phyloP scores from a whole-genome alignment of 257 asterid genomes.

The Mitragyna speciosa region DNA sequence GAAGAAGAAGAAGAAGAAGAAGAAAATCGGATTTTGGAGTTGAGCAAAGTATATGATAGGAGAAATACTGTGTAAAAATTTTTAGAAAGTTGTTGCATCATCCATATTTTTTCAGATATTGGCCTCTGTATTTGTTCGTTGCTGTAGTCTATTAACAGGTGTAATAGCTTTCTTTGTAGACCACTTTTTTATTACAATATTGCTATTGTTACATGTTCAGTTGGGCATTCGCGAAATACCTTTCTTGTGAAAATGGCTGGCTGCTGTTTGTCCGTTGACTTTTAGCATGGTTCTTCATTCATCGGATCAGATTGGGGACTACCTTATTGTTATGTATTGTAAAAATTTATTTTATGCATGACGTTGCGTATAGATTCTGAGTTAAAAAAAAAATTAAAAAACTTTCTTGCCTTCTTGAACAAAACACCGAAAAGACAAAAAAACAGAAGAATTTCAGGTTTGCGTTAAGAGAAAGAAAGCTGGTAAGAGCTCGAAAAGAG shows the following conservation, averaged over 20 bases:
- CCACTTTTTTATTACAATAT: neutral
- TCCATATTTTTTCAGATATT: neutral
- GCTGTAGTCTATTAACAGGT: neutral
- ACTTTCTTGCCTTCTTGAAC: no score
- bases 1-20: no score
- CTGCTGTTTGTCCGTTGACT: neutral
- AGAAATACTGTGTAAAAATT: neutral
- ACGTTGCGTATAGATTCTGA: no score
- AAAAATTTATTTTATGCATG: no score
- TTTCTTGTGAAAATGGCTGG: neutral
- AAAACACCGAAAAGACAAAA: no score
- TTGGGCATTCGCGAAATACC: neutral
- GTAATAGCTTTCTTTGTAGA: neutral
- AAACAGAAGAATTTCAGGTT: no score
- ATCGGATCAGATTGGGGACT: neutral
- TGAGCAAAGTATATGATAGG: neutral
- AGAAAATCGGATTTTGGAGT: neutral
- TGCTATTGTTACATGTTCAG: neutral
- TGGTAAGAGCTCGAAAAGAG: no score
- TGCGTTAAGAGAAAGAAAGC: no score
- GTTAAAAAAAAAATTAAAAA: no score
- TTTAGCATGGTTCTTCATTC: neutral
- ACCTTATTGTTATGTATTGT: neutral
- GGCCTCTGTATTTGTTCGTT: neutral
- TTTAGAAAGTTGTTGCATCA: neutral